Evolutionary conservation across 2,329 filamentous ascomycete genomes (phyloP).

Genomic region (Paramyrothecium roridum): DNA sequence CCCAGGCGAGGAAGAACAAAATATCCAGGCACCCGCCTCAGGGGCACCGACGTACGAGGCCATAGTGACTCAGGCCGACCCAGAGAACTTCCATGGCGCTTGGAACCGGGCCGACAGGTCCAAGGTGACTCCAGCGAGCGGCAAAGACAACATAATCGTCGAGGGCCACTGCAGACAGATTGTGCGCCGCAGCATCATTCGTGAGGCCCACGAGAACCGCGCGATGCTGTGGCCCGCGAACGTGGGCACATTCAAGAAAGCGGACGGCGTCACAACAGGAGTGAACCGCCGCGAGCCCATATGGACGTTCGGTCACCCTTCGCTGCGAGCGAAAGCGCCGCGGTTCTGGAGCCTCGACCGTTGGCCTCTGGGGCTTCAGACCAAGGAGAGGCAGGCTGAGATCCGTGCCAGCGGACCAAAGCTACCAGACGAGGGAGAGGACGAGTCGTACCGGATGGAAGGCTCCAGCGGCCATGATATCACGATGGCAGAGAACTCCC

Average conservation of each 20-base stretch:
- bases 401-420: constrained; percentile 17
- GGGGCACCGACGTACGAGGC: not conserved
- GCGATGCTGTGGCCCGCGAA: constrained; percentile 38
- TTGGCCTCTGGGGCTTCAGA: constrained; percentile 44
- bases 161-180: constrained; percentile 14
- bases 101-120: constrained; percentile 4
- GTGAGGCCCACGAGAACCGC: constrained; percentile 39
- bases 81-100: not conserved
- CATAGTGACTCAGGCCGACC: not conserved
- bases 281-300: constrained; percentile 22
- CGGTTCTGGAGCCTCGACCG: constrained; percentile 43
- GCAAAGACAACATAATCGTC: constrained; percentile 8
- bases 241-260: constrained; percentile 14
- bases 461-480: not conserved
- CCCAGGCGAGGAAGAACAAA: not conserved
- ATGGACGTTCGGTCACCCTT: constrained; percentile 26
- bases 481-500: not conserved
- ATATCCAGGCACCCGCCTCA: not conserved
- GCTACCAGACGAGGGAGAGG: not conserved
- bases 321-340: constrained; percentile 9
- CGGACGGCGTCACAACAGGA: constrained; percentile 9
- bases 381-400: constrained; percentile 17
- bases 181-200: constrained; percentile 36
- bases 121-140: not conserved
- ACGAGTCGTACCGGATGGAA: too few species aligned